A percentile compares a stretch with the other conserved stretches of the same genome.
Conservation (phyloP, 805 yeast genomes). For the Teunomyces lycoperdinae region DNA sequence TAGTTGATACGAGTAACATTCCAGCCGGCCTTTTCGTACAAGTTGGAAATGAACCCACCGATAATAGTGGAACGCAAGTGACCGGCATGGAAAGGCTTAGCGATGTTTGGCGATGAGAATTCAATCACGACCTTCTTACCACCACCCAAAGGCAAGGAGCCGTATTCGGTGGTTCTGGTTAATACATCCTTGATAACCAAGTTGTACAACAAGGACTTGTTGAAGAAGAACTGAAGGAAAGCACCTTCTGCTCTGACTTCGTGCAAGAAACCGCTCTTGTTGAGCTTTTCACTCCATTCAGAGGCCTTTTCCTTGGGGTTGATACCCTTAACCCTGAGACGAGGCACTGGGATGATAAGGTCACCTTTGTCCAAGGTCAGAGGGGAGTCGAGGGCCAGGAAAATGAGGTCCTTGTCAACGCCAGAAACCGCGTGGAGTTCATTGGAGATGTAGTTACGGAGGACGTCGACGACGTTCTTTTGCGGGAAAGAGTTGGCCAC, state of each 20-base stretch:
- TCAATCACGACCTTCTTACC: conserved; percentile 73
- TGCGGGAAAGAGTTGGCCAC: conserved; percentile 62
- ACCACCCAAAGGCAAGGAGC: conserved; percentile 69
- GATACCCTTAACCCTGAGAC: conserved; percentile 73
- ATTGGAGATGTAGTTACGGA: conserved; percentile 84
- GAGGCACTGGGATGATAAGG: conserved; percentile 86
- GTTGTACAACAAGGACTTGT: conserved; percentile 61
- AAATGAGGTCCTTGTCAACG: conserved; percentile 67
- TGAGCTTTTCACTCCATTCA: conserved; percentile 78
- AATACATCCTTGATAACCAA: conserved; percentile 70
- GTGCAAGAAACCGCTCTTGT: conserved; percentile 63
- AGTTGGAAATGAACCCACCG: conserved; percentile 90
- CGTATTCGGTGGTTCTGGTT: conserved; percentile 59
- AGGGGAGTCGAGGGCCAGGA: conserved; percentile 86
- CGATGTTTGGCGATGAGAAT: conserved; percentile 97
- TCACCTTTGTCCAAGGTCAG: conserved; percentile 88
- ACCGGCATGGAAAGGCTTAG: conserved; percentile 99
- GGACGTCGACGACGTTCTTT: conserved; percentile 77
- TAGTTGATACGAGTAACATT: conserved; percentile 90
- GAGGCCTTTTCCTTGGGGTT: conserved; percentile 70
- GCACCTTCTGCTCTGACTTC: conserved; percentile 83
- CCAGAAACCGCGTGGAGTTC: conserved; percentile 73
- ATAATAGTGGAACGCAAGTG: conserved; percentile 96
- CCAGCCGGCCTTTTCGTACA: conserved; percentile 90
- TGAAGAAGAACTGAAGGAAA: conserved; percentile 85